Evolutionary conservation across 345 rosid genomes (phyloP).

Genomic region (Murraya paniculata): DNA sequence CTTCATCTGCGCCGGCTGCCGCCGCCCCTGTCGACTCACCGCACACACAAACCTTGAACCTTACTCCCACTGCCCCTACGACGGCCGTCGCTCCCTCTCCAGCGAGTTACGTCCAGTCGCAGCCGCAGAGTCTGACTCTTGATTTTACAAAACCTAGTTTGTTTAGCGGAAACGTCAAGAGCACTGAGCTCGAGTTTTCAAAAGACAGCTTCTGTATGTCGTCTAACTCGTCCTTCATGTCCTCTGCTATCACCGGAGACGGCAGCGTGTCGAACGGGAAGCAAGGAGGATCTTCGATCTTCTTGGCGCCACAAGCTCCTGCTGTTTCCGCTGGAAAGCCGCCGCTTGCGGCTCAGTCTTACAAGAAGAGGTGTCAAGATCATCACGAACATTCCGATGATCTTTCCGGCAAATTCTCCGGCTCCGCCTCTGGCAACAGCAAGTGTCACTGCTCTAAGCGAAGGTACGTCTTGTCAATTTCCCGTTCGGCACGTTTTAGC

Average conservation of each 20-base stretch:
- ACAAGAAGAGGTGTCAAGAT: conserved; percentile 69
- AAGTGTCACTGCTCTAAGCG: conserved; percentile 89
- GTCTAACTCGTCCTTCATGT: conserved; percentile 82
- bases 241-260: conserved; percentile 87
- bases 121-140: conserved; percentile 65
- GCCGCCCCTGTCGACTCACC: conserved; percentile 7
- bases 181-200: conserved; percentile 53
- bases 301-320: conserved; percentile 43
- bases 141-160: conserved; percentile 70
- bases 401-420: conserved; percentile 59
- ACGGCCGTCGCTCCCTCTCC: conserved; percentile 15
- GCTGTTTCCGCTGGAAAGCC: conserved; percentile 67
- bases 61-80: conserved; percentile 11
- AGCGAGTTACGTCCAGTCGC: conserved; percentile 46
- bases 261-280: conserved; percentile 91
- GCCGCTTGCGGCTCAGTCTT: conserved; percentile 57
- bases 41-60: neutral
- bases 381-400: conserved; percentile 61
- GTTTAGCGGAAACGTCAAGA: conserved; percentile 39
- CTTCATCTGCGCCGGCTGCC: conserved; percentile 24
- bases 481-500: conserved; percentile 20
- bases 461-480: conserved; percentile 47
- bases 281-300: conserved; percentile 67
- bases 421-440: conserved; percentile 54
- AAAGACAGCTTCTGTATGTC: conserved; percentile 80